These are phyloP conservation scores for Ophiostoma novo-ulmi DNA, from an alignment of 2,329 filamentous ascomycete genomes.

Conservation along the genomic window DNA sequence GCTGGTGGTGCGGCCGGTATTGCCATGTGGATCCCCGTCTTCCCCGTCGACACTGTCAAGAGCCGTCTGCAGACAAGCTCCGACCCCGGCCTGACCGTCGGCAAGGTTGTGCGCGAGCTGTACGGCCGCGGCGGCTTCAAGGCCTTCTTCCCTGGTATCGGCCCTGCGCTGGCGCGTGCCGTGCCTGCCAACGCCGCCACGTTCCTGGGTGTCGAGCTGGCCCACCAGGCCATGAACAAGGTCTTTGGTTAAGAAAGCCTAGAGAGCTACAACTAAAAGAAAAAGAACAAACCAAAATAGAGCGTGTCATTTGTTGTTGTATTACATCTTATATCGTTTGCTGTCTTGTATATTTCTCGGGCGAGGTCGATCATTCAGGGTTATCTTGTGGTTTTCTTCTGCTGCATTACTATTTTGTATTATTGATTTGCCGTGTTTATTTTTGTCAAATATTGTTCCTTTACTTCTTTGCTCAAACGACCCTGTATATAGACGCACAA, in stretches of 20 bases:
- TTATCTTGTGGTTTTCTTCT: background rate
- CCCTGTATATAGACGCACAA: slow-evolving; percentile 3
- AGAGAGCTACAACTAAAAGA: background rate
- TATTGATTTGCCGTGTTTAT: background rate
- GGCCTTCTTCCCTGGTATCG: slow-evolving; percentile 96
- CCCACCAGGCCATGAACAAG: slow-evolving; percentile 77
- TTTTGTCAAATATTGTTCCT: background rate
- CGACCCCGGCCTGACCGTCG: slow-evolving; percentile 68
- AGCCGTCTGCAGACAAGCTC: slow-evolving; percentile 86
- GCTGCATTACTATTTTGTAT: background rate
- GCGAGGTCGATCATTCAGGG: background rate
- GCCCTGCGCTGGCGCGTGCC: slow-evolving; percentile 83
- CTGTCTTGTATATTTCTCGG: slow-evolving; percentile 24
- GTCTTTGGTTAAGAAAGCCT: slow-evolving; percentile 49
- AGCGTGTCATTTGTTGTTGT: background rate
- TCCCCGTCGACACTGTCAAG: slow-evolving; percentile 97
- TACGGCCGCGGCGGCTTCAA: slow-evolving; percentile 77
- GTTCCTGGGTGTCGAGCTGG: slow-evolving; percentile 79
- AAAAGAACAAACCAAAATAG: background rate
- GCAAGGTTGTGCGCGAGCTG: slow-evolving; percentile 73
- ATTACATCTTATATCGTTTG: background rate
- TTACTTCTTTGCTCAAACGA: background rate
- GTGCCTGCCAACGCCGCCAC: slow-evolving; percentile 96
- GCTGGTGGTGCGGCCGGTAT: slow-evolving; percentile 89
- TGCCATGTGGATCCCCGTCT: slow-evolving; percentile 99